These are phyloP conservation scores for Jacaranda copaia DNA, from an alignment of 257 asterid species.

Conservation along the genomic window DNA sequence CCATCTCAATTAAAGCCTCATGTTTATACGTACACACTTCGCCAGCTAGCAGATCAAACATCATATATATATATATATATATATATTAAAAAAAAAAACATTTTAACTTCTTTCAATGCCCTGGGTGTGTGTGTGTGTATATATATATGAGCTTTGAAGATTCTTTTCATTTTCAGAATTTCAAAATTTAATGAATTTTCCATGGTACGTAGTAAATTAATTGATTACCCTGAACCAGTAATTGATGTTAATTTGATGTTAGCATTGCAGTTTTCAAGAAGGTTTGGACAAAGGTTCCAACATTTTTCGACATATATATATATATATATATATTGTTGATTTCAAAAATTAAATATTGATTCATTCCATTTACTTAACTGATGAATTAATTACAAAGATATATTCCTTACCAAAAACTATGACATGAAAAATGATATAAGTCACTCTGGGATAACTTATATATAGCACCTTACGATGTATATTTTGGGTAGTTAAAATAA, in stretches of 20 bases:
- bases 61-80: no score
- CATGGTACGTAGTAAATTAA: neutral
- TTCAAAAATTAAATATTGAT: neutral
- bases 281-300: no score
- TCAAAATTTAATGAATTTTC: neutral
- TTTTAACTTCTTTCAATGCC: conserved; percentile 13
- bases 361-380: neutral
- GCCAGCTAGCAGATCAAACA: no score
- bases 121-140: no score
- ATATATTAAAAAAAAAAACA: no score
- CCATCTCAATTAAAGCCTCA: neutral
- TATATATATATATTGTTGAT: no score
- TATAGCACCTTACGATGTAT: no score
- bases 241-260: neutral
- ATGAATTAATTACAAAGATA: neutral
- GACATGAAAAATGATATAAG: no score
- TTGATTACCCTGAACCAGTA: neutral
- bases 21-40: neutral
- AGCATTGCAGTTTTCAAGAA: neutral
- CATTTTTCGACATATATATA: no score
- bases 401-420: neutral
- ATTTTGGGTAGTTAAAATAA: no score
- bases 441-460: no score
- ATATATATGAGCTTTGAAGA: neutral
- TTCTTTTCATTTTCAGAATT: conserved; percentile 5